A percentile compares a stretch with the other conserved stretches of the same genome.
phyloP scores from a whole-genome alignment of 2,329 filamentous ascomycete species.

The Microsporum audouinii region DNA sequence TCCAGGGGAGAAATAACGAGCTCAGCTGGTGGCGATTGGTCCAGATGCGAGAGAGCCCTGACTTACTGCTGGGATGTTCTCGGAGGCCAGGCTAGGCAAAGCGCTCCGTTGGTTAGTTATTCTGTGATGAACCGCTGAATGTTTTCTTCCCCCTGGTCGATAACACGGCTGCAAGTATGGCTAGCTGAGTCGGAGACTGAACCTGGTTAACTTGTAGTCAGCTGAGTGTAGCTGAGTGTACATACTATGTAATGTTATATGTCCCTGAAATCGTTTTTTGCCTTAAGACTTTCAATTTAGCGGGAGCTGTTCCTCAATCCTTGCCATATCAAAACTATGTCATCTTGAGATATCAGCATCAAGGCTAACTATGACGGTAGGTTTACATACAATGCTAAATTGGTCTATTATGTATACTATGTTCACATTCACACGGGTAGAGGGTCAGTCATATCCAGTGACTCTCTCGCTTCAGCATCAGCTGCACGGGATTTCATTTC shows the following conservation, averaged over 20 bases:
- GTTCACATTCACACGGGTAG: not conserved
- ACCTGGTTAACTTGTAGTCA: not conserved
- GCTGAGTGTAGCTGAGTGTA: not conserved
- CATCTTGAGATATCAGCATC: not conserved
- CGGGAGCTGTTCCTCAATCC: no score
- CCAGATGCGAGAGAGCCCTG: not conserved
- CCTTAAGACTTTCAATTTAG: not conserved
- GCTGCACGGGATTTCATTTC: conserved; percentile 14
- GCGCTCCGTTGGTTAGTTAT: not conserved
- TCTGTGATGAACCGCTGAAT: not conserved
- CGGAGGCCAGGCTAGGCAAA: not conserved
- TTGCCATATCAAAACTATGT: no score
- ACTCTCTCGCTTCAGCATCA: not conserved
- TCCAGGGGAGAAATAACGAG: not conserved
- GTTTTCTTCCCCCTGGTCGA: not conserved
- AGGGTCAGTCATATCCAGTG: no score
- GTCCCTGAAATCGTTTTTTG: not conserved
- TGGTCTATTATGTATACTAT: not conserved
- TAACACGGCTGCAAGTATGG: not conserved
- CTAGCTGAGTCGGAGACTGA: not conserved
- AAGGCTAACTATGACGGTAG: not conserved
- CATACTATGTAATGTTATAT: not conserved
- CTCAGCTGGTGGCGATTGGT: not conserved
- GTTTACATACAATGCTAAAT: not conserved
- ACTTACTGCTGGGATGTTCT: not conserved